Evolutionary conservation across 495 filamentous ascomycete species (phyloP), one percentile per base, ranked within the genome.

Genomic region (Tuber umbilicatum): DNA sequence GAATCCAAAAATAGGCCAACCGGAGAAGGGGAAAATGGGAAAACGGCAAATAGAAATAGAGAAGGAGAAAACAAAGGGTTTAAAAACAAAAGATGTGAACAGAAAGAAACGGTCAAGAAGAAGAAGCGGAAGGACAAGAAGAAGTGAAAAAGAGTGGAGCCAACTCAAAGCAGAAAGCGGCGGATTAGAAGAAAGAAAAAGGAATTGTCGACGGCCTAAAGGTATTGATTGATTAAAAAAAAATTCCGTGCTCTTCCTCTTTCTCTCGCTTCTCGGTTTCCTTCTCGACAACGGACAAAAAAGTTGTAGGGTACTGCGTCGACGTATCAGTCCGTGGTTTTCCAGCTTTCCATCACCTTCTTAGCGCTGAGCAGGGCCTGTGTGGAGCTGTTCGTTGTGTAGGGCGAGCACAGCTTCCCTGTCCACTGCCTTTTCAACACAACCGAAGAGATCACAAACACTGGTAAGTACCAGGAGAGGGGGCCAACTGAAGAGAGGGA

Each of bases 281-380:
- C 43, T 73, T 64, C 72, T 74, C 73, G 64, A 37, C 68, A 69
- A 69, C 43, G 16, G 64, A 67, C 23, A 72, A 72, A 41, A 75
- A 68, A 37, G 35, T 69, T 78, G 74, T 70, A 73, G 68, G 68
- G 60, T 47, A 45, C 72, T 42, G 39, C 41, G 39, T 79, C 74
- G 76, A 79, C 69, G 77, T 78, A 74, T 73, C 76, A 70, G 68
- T 74, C 69, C 71, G 77, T 78, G 50, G 41, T 37, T 69, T 77
- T 69, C 69, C 16, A 64, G 35, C 27, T 27, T 64, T 64, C 55
- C 31, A 64, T 35, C 55, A 64, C 55, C 27, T 64, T 70, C 73
- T 72, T 78, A 72, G 75, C 73, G 75, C 73, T 71, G 43, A 76
- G 43, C 75, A 74, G 71, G 75, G 75, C 55, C 55, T n/a, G 27